phyloP scores from a whole-genome alignment of 2,329 filamentous ascomycete species.

The Stemphylium vesicarium region DNA sequence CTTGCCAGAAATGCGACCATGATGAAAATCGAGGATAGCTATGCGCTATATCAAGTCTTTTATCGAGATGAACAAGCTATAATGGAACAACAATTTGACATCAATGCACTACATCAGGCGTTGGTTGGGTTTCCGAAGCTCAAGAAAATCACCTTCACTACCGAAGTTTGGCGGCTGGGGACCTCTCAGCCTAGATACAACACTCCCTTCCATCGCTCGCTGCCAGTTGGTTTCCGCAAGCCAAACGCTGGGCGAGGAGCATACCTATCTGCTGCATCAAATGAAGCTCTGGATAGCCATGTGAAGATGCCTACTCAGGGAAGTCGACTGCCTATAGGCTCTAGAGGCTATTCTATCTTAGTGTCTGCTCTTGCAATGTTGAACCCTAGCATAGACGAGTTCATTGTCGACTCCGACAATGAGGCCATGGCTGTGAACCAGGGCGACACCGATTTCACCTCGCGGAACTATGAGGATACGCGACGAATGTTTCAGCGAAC shows the following conservation, averaged over 20 bases:
- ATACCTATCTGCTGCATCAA: slow-evolving; percentile 4
- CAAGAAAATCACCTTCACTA: slow-evolving; percentile 49
- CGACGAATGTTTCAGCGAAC: slow-evolving; percentile 9
- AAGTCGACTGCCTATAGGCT: slow-evolving; percentile 13
- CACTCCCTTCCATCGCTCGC: slow-evolving; percentile 53
- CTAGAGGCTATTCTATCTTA: slow-evolving; percentile 44
- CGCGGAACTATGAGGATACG: slow-evolving; percentile 13
- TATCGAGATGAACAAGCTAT: slow-evolving; percentile 43
- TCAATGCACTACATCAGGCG: slow-evolving; percentile 42
- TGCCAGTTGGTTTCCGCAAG: slow-evolving; percentile 52
- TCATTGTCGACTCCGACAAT: slow-evolving; percentile 42
- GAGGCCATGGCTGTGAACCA: slow-evolving; percentile 12
- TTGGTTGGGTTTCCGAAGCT: slow-evolving; percentile 47
- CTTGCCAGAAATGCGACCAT: slow-evolving; percentile 21
- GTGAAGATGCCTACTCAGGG: not conserved
- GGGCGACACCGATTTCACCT: slow-evolving; percentile 6
- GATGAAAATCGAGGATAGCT: slow-evolving; percentile 34
- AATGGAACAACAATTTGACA: slow-evolving; percentile 35
- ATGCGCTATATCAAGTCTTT: slow-evolving; percentile 41
- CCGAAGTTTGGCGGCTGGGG: slow-evolving; percentile 48
- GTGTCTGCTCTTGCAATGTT: slow-evolving; percentile 31
- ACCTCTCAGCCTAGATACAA: slow-evolving; percentile 48
- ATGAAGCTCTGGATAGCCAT: not conserved
- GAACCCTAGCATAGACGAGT: slow-evolving; percentile 40
- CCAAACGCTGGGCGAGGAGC: slow-evolving; percentile 44